Evolutionary conservation across 331 rosid genomes (phyloP).

Genomic region (Quercus phellos): DNA sequence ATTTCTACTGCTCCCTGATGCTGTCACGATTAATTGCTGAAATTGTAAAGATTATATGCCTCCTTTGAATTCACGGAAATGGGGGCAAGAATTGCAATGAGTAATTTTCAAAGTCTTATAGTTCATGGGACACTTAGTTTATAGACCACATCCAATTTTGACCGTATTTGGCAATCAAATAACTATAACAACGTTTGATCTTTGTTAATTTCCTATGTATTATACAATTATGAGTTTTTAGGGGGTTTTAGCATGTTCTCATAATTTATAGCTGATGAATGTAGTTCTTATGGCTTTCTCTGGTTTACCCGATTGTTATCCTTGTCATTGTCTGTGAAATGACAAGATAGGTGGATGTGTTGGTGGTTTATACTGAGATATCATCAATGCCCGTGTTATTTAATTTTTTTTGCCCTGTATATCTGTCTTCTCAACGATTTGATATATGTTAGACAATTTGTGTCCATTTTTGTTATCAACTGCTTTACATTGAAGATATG

Average conservation of each 20-base stretch:
- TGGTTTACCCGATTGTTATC: background rate
- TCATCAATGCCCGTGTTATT: background rate
- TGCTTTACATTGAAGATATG: background rate
- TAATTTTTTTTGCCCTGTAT: background rate
- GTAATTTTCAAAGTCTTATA: no score
- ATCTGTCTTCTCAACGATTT: background rate
- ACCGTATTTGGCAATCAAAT: background rate
- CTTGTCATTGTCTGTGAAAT: background rate
- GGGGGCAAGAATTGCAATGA: no score
- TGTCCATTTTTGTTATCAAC: background rate
- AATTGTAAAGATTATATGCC: no score
- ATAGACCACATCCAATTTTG: no score
- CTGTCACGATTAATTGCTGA: no score
- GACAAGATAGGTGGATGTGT: background rate
- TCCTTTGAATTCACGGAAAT: no score
- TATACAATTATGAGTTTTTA: background rate
- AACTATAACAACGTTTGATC: background rate
- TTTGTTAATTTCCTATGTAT: background rate
- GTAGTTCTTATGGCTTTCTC: background rate
- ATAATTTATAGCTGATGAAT: background rate
- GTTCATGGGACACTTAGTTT: no score
- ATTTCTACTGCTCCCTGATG: no score
- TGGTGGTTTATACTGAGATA: background rate
- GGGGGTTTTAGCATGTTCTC: background rate
- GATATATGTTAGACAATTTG: background rate